Base-by-base conservation (phyloP, 2,329 filamentous ascomycete species). In the Tympanopsis confertula region DNA sequence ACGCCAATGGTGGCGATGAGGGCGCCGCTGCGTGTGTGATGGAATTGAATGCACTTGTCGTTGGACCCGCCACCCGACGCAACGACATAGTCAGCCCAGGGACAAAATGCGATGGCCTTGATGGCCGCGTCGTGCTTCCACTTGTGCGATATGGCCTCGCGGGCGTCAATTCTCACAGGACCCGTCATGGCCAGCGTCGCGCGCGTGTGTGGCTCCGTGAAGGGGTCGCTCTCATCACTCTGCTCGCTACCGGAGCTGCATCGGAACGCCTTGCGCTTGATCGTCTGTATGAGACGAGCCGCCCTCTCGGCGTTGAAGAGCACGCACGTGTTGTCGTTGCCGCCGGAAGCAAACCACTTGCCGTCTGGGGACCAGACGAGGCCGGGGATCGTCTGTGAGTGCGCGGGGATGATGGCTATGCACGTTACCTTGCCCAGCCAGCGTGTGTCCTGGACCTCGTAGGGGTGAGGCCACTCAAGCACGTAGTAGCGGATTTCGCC, bases 91-190 rank as follows among this genome's bases (percentile, higher is more conserved):
- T 83, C 75, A 40, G 89, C 83, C 89, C 88, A 98, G 0, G 91
- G 89, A 44, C 89, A 94, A 58, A 96, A 96, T 2, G 91, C 87
- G 47, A 96, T 91, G 20, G 91, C 91, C 58, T 98, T 98, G 46
- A 96, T 84, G 2, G 91, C 91, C 1, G 89, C 89, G 19, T 76
- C 76, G 54, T 98, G 86, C 10, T 67, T 57, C 74, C 86, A 91
- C 20, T 71, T 71, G 54, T 94, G 78, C 48, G 72, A 80, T 49
- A 83, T 76, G 20, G 67, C 61, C 5, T 74, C 74, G 4, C 60
- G 50, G 2, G 62, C 62, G 19, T 85, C 57, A 18, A 65, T 59
- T 14, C 68, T 61, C 17, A 70, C 61, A 20, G 51, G 55, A 12
- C 55, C 58, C 5, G 46, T 45, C 13, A 53, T 42, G 12, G 45